Conservation (phyloP, 2,329 filamentous ascomycete species). For the Aspergillus cejpii region DNA sequence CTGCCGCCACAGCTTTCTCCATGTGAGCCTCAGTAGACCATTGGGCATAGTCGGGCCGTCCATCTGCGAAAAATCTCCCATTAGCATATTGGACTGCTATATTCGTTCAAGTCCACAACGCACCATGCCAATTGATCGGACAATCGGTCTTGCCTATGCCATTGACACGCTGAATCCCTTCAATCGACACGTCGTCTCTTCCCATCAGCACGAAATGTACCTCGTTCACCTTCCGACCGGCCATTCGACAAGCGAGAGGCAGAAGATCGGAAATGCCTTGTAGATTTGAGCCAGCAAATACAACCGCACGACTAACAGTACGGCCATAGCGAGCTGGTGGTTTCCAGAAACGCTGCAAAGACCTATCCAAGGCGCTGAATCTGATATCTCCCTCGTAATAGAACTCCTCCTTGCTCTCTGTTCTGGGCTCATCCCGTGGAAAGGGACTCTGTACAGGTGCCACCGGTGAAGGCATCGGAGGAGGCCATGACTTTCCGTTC, state of each 20-base stretch:
- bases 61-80: conserved; percentile 45
- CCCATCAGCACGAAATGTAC: conserved; percentile 81
- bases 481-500: conserved; percentile 3
- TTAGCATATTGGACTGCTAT: conserved; percentile 2
- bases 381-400: conserved; percentile 64
- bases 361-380: conserved; percentile 58
- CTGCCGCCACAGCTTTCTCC: conserved; percentile 56
- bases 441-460: conserved; percentile 9
- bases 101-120: conserved; percentile 30
- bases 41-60: conserved; percentile 64
- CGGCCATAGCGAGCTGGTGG: conserved; percentile 47
- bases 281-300: conserved; percentile 72
- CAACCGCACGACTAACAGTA: conserved; percentile 57
- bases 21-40: conserved; percentile 66
- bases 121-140: conserved; percentile 56
- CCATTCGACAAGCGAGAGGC: conserved; percentile 85
- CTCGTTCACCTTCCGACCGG: conserved; percentile 57
- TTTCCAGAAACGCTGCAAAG: conserved; percentile 54
- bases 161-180: conserved; percentile 67
- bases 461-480: conserved; percentile 6
- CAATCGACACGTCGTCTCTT: conserved; percentile 60
- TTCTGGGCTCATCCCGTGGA: conserved; percentile 13
- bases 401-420: conserved; percentile 27
- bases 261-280: conserved; percentile 66
- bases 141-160: conserved; percentile 64